Base-by-base conservation (phyloP, 1,284 basidiomycete species). In the Sanguinoderma infundibulare region DNA sequence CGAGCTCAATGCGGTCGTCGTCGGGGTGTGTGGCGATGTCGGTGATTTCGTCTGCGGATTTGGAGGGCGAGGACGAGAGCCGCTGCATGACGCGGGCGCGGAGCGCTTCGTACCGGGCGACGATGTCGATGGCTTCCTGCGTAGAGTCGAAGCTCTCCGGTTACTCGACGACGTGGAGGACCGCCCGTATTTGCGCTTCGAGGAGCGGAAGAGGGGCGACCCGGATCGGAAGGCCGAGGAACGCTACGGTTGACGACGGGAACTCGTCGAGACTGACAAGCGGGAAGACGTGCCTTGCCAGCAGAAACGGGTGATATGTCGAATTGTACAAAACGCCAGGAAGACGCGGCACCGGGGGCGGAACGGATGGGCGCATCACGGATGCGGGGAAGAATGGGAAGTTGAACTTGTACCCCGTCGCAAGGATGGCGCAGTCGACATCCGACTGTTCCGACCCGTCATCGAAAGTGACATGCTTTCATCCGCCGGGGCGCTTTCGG, bases 341-440 rank as follows among this genome's bases (percentile, higher is more conserved):
- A 24, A 86, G 75, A 1, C 83, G 80, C 10, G 83, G 81, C 9
- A 67, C 63, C 12, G 78, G 67, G 2, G 79, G 76, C 0, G 83
- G 81, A 22, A 80, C 62, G 1, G 69, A 68, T 2, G 60, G 59
- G 2, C 65, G 69, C 34, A 81, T 68, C n/a, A 79, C 68, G 1
- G 72, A 65, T 2, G 75, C 63, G 2, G 77, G 64, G 53, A 92
- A 75, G 75, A 92, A 92, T 0, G 87, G 86, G 66, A 86, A 86
- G 20, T 81, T 74, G 57, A 83, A 76, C 57, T 87, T 75, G 70
- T 89, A 94, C 7, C 91, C 92, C 6, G 91, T 94, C 2, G 90
- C 92, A 10, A 93, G 76, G 53, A 92, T 84, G 64, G 83, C 85
- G 59, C 83, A 75, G 65, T 88, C 85, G 54, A 93, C 77, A 3